phyloP scores from a whole-genome alignment of 2,329 filamentous ascomycete species.

The Fusarium multiceps region DNA sequence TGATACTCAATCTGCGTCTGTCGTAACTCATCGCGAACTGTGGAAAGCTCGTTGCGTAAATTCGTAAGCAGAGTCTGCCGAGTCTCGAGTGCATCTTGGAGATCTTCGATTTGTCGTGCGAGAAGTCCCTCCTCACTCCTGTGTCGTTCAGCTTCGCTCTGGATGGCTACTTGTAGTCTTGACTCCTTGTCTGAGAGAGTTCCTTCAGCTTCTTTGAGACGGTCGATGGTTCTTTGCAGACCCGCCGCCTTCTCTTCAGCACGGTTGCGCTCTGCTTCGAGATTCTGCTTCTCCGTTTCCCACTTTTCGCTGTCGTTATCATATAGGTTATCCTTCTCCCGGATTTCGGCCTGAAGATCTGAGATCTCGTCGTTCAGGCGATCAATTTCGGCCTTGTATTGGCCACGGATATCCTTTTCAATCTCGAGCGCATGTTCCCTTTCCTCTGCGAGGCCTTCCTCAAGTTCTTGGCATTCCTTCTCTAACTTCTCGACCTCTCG shows the following conservation, averaged over 20 bases:
- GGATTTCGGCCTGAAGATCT: conserved; percentile 71
- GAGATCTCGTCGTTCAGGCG: conserved; percentile 69
- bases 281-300: conserved; percentile 71
- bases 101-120: conserved; percentile 77
- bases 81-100: conserved; percentile 76
- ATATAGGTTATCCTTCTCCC: conserved; percentile 76
- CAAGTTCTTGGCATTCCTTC: conserved; percentile 59
- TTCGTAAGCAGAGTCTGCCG: conserved; percentile 74
- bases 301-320: conserved; percentile 78
- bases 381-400: conserved; percentile 60
- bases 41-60: conserved; percentile 73
- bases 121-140: conserved; percentile 76
- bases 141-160: conserved; percentile 78
- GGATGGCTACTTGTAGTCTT: conserved; percentile 73
- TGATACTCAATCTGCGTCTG: conserved; percentile 72
- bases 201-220: conserved; percentile 74
- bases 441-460: conserved; percentile 63
- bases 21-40: conserved; percentile 76
- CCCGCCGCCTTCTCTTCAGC: conserved; percentile 75
- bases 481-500: conserved; percentile 67
- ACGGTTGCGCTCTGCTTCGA: conserved; percentile 73
- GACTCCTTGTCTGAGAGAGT: conserved; percentile 74
- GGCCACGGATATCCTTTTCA: conserved; percentile 67
- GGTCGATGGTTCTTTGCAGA: conserved; percentile 77
- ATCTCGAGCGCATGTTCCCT: conserved; percentile 68